These are phyloP conservation scores for Xerocomus amazonicus DNA, from an alignment of 1,284 basidiomycete species.

Conservation along the genomic window DNA sequence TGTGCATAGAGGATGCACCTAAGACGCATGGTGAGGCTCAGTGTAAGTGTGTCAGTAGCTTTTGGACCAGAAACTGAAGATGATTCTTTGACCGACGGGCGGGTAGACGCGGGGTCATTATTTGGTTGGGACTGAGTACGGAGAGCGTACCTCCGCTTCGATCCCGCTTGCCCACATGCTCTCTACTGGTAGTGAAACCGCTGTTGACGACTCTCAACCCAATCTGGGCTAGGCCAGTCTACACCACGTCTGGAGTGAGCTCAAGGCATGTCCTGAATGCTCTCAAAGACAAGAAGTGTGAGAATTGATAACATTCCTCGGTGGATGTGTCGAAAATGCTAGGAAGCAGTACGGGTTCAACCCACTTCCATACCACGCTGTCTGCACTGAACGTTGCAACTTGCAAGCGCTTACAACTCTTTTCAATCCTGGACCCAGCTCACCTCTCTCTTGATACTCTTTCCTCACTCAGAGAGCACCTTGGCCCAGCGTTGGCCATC, in stretches of 20 bases:
- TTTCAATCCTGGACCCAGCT: too few relatives aligned
- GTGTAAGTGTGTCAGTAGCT: conserved; percentile 34
- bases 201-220: conserved; percentile 53
- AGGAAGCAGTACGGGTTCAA: too few relatives aligned
- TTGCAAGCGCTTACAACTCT: too few relatives aligned
- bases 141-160: conserved; percentile 46
- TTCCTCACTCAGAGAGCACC: conserved; percentile 20
- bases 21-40: conserved; percentile 45
- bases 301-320: conserved; percentile 49
- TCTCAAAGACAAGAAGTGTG: conserved; percentile 52
- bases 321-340: conserved; percentile 55
- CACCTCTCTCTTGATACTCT: too few relatives aligned
- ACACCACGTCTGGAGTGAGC: conserved; percentile 54
- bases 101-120: background rate
- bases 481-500: conserved; percentile 3
- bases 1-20: conserved; percentile 60
- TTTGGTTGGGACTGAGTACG: conserved; percentile 22
- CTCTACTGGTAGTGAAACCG: conserved; percentile 39
- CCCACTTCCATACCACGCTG: too few relatives aligned
- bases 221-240: conserved; percentile 62
- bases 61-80: conserved; percentile 17
- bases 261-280: conserved; percentile 54
- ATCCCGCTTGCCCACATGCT: conserved; percentile 46
- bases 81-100: conserved; percentile 4
- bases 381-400: too few relatives aligned